Conservation (phyloP, 1,284 basidiomycete species). For the Cutaneotrichosporon curvatum region DNA sequence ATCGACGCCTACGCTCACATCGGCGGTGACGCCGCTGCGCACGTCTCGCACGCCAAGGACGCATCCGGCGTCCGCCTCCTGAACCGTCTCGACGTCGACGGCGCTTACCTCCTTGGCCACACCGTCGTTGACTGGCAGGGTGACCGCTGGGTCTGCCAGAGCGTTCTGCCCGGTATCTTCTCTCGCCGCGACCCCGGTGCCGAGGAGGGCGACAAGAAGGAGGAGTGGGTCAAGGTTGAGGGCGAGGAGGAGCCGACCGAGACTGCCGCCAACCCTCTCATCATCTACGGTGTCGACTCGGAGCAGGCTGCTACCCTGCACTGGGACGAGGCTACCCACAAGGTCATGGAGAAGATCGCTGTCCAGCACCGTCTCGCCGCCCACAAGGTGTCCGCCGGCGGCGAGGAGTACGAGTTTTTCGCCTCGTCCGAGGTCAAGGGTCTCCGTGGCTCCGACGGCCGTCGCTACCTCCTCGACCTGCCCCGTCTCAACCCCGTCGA, state of each 20-base stretch:
- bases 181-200: slow-evolving; percentile 36
- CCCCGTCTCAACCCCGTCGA: slow-evolving; percentile 52
- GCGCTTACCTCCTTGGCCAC: slow-evolving; percentile 67
- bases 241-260: slow-evolving; percentile 68
- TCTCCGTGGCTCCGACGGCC: slow-evolving; percentile 52
- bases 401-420: slow-evolving; percentile 49
- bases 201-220: slow-evolving; percentile 34
- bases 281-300: slow-evolving; percentile 54
- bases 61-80: slow-evolving; percentile 51
- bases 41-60: slow-evolving; percentile 54
- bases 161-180: slow-evolving; percentile 54
- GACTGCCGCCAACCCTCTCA: slow-evolving; percentile 45
- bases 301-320: slow-evolving; percentile 49
- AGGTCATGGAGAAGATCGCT: slow-evolving; percentile 51
- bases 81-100: slow-evolving; percentile 60
- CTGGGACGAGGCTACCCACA: slow-evolving; percentile 50
- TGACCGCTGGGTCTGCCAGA: slow-evolving; percentile 55
- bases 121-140: slow-evolving; percentile 55
- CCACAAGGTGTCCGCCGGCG: slow-evolving; percentile 49
- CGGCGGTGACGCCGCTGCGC: slow-evolving; percentile 54
- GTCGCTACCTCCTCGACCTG: slow-evolving; percentile 54
- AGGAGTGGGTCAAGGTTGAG: slow-evolving; percentile 43
- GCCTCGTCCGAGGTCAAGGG: slow-evolving; percentile 55
- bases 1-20: slow-evolving; percentile 52
- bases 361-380: slow-evolving; percentile 49